These are phyloP conservation scores for Tribonema minus DNA, from an alignment of 108 stramenopile genomes.

Conservation along the genomic window DNA sequence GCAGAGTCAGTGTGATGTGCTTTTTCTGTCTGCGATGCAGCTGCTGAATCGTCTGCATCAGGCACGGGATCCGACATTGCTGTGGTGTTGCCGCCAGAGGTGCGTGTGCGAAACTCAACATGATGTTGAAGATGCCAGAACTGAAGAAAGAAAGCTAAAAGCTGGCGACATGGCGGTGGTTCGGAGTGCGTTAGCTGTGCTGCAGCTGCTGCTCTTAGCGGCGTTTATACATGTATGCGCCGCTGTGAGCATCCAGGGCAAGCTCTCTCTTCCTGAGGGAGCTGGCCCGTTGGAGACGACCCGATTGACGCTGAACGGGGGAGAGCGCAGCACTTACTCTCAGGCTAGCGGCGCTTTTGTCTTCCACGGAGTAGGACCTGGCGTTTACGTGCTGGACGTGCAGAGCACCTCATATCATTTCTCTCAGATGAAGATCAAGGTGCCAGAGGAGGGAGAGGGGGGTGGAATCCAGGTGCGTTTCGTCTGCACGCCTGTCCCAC, in stretches of 20 bases:
- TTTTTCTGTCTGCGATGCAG: no score
- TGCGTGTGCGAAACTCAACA: no score
- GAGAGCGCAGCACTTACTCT: neutral
- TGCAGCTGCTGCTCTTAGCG: neutral
- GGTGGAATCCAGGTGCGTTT: no score
- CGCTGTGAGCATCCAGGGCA: neutral
- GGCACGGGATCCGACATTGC: no score
- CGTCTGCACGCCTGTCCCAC: no score
- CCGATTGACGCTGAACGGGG: neutral
- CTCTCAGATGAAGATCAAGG: neutral
- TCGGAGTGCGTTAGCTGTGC: neutral
- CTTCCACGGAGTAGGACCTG: neutral
- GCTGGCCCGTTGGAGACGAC: neutral
- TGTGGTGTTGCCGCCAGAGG: no score
- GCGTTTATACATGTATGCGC: neutral
- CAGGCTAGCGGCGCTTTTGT: neutral
- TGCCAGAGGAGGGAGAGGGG: no score
- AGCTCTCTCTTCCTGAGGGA: neutral
- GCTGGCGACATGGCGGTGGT: neutral
- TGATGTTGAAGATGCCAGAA: neutral
- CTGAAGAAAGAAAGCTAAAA: neutral
- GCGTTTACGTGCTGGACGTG: neutral
- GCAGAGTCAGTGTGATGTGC: no score
- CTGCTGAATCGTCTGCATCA: no score
- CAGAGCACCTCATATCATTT: neutral